Percentiles rank a stretch among this genome's conserved stretches.
Evolutionary conservation across 345 rosid species (phyloP).

Genomic region (Nasturtium officinale): DNA sequence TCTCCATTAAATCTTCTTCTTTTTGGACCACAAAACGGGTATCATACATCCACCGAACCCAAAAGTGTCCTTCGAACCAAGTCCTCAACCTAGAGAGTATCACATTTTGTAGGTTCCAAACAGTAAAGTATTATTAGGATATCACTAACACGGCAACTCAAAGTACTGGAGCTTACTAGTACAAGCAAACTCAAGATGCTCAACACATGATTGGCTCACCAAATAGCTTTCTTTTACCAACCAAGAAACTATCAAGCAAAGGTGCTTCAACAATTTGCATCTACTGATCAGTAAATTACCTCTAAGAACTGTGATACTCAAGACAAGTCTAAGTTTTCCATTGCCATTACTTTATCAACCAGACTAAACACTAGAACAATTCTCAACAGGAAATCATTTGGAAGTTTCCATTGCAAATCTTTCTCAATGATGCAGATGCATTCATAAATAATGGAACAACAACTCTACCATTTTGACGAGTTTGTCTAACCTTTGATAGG

Average conservation of each 20-base stretch:
- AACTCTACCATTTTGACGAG: constrained; percentile 1
- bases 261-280: background rate
- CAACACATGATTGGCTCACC: background rate
- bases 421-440: constrained; percentile 3
- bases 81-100: constrained; percentile 26
- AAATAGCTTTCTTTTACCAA: constrained; percentile 9
- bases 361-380: constrained; percentile 6
- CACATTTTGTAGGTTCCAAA: constrained; percentile 28
- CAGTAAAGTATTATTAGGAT: background rate
- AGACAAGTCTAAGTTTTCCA: background rate
- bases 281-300: background rate
- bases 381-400: background rate
- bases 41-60: constrained; percentile 29
- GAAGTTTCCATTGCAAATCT: background rate
- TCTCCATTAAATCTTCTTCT: background rate
- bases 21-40: constrained; percentile 39
- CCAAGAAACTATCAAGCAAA: constrained; percentile 4
- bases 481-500: background rate
- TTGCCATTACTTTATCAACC: background rate
- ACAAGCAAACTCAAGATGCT: constrained; percentile 17
- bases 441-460: background rate
- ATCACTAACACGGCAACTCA: constrained; percentile 15
- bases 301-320: background rate
- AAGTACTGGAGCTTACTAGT: constrained; percentile 16
- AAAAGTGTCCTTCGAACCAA: constrained; percentile 11